A percentile compares a stretch with the other conserved stretches of the same genome.
Conservation (phyloP, 257 asterid genomes). For the Asclepias syriaca region DNA sequence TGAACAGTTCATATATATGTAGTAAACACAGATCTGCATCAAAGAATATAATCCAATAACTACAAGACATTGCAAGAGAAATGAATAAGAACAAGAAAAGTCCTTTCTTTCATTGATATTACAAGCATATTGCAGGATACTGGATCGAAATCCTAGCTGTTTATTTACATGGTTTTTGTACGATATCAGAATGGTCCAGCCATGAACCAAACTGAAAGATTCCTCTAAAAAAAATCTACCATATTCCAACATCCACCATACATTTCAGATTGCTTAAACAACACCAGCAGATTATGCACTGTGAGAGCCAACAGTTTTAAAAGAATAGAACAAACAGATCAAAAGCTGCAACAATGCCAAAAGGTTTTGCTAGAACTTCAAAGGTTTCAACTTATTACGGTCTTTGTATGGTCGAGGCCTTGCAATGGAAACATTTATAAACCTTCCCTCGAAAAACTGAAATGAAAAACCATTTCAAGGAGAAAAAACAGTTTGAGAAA, state of each 20-base stretch:
- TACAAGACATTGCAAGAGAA: neutral
- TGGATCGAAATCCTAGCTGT: neutral
- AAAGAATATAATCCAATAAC: too few species aligned
- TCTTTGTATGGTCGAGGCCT: constrained; percentile 44
- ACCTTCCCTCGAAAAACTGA: constrained; percentile 50
- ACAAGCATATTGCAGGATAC: neutral
- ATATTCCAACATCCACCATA: neutral
- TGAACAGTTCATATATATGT: too few species aligned
- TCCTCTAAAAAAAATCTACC: neutral
- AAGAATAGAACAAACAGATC: neutral
- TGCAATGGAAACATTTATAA: constrained; percentile 38
- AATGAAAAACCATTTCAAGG: constrained; percentile 12
- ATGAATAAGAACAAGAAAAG: neutral
- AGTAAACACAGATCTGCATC: too few species aligned
- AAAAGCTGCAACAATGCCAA: neutral
- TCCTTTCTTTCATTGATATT: neutral
- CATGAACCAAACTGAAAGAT: neutral
- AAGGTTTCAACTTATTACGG: constrained; percentile 24
- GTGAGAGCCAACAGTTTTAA: neutral
- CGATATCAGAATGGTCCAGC: neutral
- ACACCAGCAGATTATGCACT: neutral
- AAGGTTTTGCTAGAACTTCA: constrained; percentile 35
- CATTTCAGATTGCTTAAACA: neutral
- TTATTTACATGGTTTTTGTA: neutral
- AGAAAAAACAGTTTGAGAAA: neutral